Conservation (phyloP, 2,329 filamentous ascomycete species). For the Talaromyces sp. region DNA sequence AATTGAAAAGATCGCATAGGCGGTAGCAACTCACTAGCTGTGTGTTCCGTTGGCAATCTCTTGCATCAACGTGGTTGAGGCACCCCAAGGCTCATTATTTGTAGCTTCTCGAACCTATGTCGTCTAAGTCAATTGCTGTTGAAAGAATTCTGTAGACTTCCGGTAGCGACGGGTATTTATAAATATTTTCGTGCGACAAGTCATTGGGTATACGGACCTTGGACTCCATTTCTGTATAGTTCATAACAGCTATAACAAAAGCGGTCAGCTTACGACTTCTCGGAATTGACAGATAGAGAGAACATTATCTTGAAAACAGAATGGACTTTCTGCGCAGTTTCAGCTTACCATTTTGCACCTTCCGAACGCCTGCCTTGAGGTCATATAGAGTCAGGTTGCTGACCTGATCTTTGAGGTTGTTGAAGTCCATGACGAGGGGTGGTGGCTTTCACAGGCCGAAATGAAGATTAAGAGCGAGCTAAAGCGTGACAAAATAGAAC, state of each 20-base stretch:
- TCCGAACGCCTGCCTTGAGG: slow-evolving; percentile 89
- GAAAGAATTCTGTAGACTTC: not conserved
- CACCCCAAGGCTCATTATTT: slow-evolving; percentile 98
- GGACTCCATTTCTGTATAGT: slow-evolving; percentile 91
- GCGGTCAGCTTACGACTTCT: slow-evolving; percentile 21
- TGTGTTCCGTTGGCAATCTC: slow-evolving; percentile 98
- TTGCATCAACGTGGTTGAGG: slow-evolving; percentile 83
- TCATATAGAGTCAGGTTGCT: slow-evolving; percentile 93
- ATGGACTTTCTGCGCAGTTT: not conserved
- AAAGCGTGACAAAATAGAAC: slow-evolving; percentile 4
- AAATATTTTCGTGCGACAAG: slow-evolving; percentile 9
- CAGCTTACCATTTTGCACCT: slow-evolving; percentile 93
- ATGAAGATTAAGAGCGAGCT: slow-evolving; percentile 2
- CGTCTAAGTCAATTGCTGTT: slow-evolving; percentile 22
- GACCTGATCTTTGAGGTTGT: slow-evolving; percentile 81
- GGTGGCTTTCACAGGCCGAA: slow-evolving; percentile 14
- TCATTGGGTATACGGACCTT: slow-evolving; percentile 50
- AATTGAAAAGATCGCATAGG: not conserved
- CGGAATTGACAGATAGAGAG: slow-evolving; percentile 7
- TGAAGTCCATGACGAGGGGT: slow-evolving; percentile 72
- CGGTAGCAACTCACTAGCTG: slow-evolving; percentile 75
- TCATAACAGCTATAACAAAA: slow-evolving; percentile 77
- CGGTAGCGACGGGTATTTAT: not conserved
- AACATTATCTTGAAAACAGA: slow-evolving; percentile 2
- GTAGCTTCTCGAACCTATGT: slow-evolving; percentile 89